Conservation (phyloP, 73 alveolate genomes). For the Paramecium primaurelia region DNA sequence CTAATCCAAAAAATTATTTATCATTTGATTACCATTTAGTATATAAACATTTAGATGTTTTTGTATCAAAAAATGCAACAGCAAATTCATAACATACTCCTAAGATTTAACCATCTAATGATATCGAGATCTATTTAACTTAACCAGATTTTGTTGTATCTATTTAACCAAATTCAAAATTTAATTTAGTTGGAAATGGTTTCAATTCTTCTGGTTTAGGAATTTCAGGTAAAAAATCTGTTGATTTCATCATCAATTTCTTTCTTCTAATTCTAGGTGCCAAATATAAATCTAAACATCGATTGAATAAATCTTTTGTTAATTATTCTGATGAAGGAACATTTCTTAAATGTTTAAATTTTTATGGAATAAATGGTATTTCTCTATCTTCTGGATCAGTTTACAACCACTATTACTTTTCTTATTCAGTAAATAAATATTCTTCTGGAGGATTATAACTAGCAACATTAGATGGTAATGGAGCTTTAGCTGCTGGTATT, state of each 20-base stretch:
- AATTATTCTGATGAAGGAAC: slow-evolving; percentile 91
- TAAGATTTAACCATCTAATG: slow-evolving; percentile 52
- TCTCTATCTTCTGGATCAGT: slow-evolving; percentile 81
- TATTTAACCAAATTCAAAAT: slow-evolving; percentile 69
- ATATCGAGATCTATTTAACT: slow-evolving; percentile 38
- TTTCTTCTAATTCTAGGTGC: slow-evolving; percentile 94
- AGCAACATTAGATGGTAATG: slow-evolving; percentile 91
- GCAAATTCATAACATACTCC: slow-evolving; percentile 64
- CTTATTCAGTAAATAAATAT: slow-evolving; percentile 81
- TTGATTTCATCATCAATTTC: slow-evolving; percentile 89
- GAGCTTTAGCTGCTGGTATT: slow-evolving; percentile 92
- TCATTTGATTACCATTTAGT: not conserved
- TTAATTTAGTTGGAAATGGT: slow-evolving; percentile 94
- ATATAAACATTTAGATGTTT: not conserved
- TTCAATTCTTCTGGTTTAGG: slow-evolving; percentile 94
- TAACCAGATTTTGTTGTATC: slow-evolving; percentile 73
- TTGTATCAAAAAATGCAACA: slow-evolving; percentile 35
- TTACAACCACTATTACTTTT: slow-evolving; percentile 74
- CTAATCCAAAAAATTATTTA: not conserved
- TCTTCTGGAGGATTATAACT: slow-evolving; percentile 95
- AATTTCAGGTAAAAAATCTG: slow-evolving; percentile 91
- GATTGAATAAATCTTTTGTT: slow-evolving; percentile 91
- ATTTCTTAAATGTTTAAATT: slow-evolving; percentile 84
- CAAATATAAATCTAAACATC: slow-evolving; percentile 94
- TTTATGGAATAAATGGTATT: slow-evolving; percentile 72